These are phyloP conservation scores for Leptosphaerulina australis DNA, from an alignment of 2,329 filamentous ascomycete genomes.

Conservation along the genomic window DNA sequence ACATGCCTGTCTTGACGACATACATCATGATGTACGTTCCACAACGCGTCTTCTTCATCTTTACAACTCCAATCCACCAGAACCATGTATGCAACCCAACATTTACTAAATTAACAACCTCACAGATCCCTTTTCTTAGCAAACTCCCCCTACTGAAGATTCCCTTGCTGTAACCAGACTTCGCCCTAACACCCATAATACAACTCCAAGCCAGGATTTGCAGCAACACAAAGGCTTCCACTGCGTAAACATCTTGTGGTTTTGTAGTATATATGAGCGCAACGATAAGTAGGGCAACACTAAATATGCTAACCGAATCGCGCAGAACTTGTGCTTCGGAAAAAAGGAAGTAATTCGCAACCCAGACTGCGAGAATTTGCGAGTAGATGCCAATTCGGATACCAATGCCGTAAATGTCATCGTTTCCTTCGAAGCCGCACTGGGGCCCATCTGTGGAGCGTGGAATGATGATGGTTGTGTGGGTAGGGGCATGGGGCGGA, in stretches of 20 bases:
- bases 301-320: constrained; percentile 31
- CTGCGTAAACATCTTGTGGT: constrained; percentile 17
- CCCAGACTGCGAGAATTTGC: constrained; percentile 36
- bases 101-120: constrained; percentile 14
- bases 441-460: not conserved
- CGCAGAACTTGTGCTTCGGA: constrained; percentile 28
- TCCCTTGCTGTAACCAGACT: constrained; percentile 1
- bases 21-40: constrained; percentile 25
- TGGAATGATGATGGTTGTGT: not conserved
- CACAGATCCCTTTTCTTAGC: not conserved
- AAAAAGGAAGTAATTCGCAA: constrained; percentile 35
- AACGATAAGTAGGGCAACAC: constrained; percentile 28
- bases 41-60: constrained; percentile 26
- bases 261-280: constrained; percentile 21
- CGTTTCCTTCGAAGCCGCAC: constrained; percentile 57
- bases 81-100: constrained; percentile 27
- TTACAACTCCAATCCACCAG: constrained; percentile 29
- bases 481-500: not conserved
- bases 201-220: constrained; percentile 28
- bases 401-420: constrained; percentile 38
- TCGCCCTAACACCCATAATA: constrained; percentile 16
- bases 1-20: constrained; percentile 26
- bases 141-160: constrained; percentile 3
- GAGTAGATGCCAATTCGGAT: constrained; percentile 41
- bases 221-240: constrained; percentile 31